Base-by-base conservation (phyloP, 495 filamentous ascomycete genomes). In the Neurospora cerealis region DNA sequence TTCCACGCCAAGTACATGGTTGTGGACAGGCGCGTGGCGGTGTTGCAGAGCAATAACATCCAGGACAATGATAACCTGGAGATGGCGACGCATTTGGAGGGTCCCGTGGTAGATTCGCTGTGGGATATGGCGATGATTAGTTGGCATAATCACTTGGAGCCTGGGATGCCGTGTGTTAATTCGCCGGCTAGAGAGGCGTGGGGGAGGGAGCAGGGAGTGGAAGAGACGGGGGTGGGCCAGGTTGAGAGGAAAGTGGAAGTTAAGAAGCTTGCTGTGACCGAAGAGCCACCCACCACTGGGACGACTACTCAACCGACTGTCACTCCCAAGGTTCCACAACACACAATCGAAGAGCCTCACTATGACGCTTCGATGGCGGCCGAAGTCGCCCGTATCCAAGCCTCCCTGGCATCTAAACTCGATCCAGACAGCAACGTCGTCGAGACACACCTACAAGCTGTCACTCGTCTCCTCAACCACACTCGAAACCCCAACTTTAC, bases 1-100 rank as follows among this genome's bases (percentile, higher is more conserved):
- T 91, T 93, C 48, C 92, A 95, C 80, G 83, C 89, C 71, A 95
- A 95, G 75, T 93, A 91, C 77, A 90, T 92, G 84, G 84, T 94
- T 21, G 88, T 95, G 9, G 92, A 95, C 78, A 85, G 92, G 4
- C 87, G 87, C 74, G 84, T 91, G 41, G 92, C 87, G 3, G 80
- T 92, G 1, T 74, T 93, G 4, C 88, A 90, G 80, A 93, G 91
- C 82, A 93, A 92, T 77, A 94, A 94, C 74, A 90, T 94, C 69
- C 89, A 91, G 83, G 91, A 93, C 73, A 93, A 92, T 72, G 90
- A 92, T 74, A 93, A 93, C 74, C 44, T 93, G 60, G 91, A 93
- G 82, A 95, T 95, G 92, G 88, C 93, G 85, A 82, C 87, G n/a
- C 90, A 92, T 41, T 76, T 94, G 15, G 91, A 95, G 78, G 92